phyloP scores from a whole-genome alignment of 345 rosid genomes.

The Jatropha curcas region DNA sequence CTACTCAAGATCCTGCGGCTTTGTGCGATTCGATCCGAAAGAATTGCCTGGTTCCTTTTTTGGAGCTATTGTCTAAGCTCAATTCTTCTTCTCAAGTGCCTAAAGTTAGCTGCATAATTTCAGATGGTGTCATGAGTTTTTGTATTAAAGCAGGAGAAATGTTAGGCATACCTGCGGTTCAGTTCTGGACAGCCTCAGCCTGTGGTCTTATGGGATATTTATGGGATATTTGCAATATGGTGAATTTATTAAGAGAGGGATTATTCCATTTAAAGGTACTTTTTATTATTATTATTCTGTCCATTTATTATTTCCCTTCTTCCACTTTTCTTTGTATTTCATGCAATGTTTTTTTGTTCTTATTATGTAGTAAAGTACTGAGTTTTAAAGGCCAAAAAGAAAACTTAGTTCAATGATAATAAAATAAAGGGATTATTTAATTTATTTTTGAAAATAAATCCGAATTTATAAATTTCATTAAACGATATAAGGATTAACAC shows the following conservation, averaged over 20 bases:
- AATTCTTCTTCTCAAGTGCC: not conserved
- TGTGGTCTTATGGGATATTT: slow-evolving; percentile 15
- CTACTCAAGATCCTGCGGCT: slow-evolving; percentile 2
- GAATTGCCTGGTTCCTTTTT: slow-evolving; percentile 9
- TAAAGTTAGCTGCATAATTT: not conserved
- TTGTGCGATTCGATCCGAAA: slow-evolving; percentile 9
- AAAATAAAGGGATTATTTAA: too few relatives aligned
- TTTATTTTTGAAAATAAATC: too few relatives aligned
- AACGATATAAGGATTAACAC: too few relatives aligned
- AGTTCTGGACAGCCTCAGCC: slow-evolving; percentile 12
- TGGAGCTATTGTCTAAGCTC: not conserved
- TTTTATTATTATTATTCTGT: too few relatives aligned
- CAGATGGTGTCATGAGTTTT: slow-evolving; percentile 12
- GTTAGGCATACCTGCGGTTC: slow-evolving; percentile 3
- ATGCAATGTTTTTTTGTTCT: too few relatives aligned
- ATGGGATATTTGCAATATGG: slow-evolving; percentile 26
- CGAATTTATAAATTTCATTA: too few relatives aligned
- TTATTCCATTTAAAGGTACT: slow-evolving; percentile 38
- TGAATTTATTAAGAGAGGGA: slow-evolving; percentile 29
- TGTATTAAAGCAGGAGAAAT: slow-evolving; percentile 8
- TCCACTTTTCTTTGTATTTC: too few relatives aligned
- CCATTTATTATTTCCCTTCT: too few relatives aligned
- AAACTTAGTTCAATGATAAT: too few relatives aligned
- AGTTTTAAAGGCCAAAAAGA: too few relatives aligned
- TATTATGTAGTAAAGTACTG: too few relatives aligned